Evolutionary conservation across 305 asterid genomes (phyloP).

Genomic region (Nicotiana rustica): DNA sequence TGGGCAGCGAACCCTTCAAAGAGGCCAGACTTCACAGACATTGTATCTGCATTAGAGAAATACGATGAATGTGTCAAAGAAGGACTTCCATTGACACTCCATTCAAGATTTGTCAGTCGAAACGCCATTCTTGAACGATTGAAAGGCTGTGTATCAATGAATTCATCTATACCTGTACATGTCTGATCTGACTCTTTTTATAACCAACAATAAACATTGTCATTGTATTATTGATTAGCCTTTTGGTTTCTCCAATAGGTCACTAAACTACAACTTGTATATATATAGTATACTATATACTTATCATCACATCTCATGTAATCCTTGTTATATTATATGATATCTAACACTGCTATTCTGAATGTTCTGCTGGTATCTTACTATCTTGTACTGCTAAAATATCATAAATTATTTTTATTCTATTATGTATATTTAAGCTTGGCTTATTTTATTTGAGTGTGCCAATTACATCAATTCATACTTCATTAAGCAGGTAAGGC

Average conservation of each 20-base stretch:
- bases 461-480: no score
- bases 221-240: background rate
- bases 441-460: no score
- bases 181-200: constrained; percentile 45
- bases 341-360: background rate
- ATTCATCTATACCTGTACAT: constrained; percentile 73
- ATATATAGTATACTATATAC: background rate
- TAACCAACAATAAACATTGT: background rate
- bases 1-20: constrained; percentile 85
- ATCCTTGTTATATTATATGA: background rate
- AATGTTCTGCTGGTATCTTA: background rate
- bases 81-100: constrained; percentile 74
- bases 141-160: constrained; percentile 74
- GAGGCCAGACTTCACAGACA: constrained; percentile 79
- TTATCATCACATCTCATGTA: background rate
- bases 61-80: constrained; percentile 83
- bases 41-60: constrained; percentile 71
- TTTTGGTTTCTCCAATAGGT: background rate
- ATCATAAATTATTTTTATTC: background rate
- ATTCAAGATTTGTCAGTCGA: constrained; percentile 60
- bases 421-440: background rate
- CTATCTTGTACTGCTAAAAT: background rate
- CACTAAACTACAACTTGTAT: background rate
- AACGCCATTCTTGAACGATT: constrained; percentile 72
- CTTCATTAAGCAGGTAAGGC: no score